These are phyloP conservation scores for Stephania japonica DNA, from an alignment of 164 flowering plant species.

Conservation along the genomic window DNA sequence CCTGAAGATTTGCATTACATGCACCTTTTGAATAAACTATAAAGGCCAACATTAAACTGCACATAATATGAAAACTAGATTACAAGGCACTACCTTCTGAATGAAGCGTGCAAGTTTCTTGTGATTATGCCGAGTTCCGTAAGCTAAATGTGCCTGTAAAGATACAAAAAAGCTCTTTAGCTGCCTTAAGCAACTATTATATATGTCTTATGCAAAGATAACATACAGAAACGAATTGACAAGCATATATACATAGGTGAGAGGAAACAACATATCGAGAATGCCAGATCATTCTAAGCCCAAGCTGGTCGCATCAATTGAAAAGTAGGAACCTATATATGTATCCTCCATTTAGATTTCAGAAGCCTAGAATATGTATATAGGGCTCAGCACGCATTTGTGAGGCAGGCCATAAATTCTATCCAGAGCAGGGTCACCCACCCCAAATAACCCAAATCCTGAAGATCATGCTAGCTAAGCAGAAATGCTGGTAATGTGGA, in stretches of 20 bases:
- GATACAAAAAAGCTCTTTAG: neutral
- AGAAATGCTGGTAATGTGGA: too few species aligned
- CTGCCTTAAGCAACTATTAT: neutral
- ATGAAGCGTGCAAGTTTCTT: conserved; percentile 25
- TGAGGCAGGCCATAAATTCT: too few species aligned
- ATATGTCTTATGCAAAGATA: neutral
- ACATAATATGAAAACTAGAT: neutral
- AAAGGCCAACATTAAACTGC: neutral
- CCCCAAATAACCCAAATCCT: too few species aligned
- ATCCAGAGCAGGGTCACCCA: too few species aligned
- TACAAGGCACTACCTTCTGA: conserved; percentile 34
- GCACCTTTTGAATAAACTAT: neutral
- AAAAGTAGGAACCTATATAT: too few species aligned
- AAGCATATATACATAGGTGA: neutral
- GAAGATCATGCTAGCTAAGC: too few species aligned
- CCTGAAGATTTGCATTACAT: conserved; percentile 37
- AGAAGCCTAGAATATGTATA: too few species aligned
- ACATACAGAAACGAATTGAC: neutral
- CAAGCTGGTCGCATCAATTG: too few species aligned
- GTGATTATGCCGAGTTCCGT: conserved; percentile 34
- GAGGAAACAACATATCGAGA: neutral
- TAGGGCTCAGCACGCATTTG: too few species aligned
- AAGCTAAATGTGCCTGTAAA: conserved; percentile 61
- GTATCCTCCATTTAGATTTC: too few species aligned
- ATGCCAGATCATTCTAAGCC: neutral